phyloP scores from a whole-genome alignment of 108 stramenopile species.

The Cyclotella atomus region DNA sequence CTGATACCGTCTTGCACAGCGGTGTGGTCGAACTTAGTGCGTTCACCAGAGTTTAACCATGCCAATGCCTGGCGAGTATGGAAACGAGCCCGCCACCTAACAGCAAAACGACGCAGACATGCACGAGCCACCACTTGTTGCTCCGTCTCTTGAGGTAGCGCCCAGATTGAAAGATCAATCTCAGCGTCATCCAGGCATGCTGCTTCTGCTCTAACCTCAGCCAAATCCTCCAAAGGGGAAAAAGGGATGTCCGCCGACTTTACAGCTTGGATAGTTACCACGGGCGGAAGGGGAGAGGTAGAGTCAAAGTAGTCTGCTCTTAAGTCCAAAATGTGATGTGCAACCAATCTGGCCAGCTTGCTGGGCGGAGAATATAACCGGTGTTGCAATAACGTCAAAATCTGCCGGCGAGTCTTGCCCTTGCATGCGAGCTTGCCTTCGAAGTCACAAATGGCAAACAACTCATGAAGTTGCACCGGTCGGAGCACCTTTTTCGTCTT shows the following conservation, averaged over 20 bases:
- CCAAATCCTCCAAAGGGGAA: conserved; percentile 2
- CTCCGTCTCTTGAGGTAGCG: neutral
- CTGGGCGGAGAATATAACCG: neutral
- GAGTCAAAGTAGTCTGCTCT: neutral
- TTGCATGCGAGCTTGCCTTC: conserved; percentile 8
- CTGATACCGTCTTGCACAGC: neutral
- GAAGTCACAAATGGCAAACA: conserved; percentile 15
- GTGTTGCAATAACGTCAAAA: neutral
- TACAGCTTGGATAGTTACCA: neutral
- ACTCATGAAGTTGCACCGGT: neutral
- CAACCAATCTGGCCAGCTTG: neutral
- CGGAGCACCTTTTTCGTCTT: neutral
- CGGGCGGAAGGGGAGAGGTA: neutral
- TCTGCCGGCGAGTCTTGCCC: neutral
- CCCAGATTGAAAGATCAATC: conserved; percentile 13
- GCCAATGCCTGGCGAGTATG: neutral
- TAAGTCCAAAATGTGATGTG: neutral
- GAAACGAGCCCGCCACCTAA: conserved; percentile 1
- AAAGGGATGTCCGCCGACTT: neutral
- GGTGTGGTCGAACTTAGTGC: neutral
- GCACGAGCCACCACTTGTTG: neutral
- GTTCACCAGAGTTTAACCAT: neutral
- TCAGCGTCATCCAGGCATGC: conserved; percentile 10
- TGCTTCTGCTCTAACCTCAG: conserved; percentile 5
- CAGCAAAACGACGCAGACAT: neutral